phyloP scores from a whole-genome alignment of 371 early-diverging fungal genomes.

The Mortierella sp. region DNA sequence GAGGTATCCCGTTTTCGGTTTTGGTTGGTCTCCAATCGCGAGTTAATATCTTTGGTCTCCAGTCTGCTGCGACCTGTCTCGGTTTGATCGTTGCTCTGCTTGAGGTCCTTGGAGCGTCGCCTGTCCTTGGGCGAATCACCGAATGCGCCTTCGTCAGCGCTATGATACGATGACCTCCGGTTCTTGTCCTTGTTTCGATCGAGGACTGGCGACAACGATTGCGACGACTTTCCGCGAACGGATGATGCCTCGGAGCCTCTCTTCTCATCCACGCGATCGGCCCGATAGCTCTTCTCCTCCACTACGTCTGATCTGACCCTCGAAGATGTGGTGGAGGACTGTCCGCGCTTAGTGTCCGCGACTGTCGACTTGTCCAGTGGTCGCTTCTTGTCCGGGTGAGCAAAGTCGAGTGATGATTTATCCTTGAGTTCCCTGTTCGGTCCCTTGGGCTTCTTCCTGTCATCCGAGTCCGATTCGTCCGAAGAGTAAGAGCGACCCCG shows the following conservation, averaged over 20 bases:
- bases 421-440: constrained; percentile 19
- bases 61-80: constrained; percentile 24
- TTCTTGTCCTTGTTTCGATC: constrained; percentile 30
- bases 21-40: not conserved
- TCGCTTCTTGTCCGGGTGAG: constrained; percentile 18
- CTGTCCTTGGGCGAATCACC: constrained; percentile 12
- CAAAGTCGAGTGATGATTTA: not conserved
- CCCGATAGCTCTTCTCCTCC: constrained; percentile 19
- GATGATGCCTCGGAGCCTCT: not conserved
- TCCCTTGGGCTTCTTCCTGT: constrained; percentile 18
- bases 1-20: constrained; percentile 17
- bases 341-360: not conserved
- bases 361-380: constrained; percentile 11
- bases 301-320: constrained; percentile 6
- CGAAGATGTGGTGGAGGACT: not conserved
- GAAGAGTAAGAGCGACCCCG: constrained; percentile 34
- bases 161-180: constrained; percentile 23
- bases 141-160: constrained; percentile 35
- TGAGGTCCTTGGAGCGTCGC: constrained; percentile 19
- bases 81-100: not conserved
- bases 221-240: constrained; percentile 23
- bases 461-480: constrained; percentile 32
- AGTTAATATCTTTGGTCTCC: constrained; percentile 25
- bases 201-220: constrained; percentile 34
- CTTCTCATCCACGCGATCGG: constrained; percentile 19